phyloP scores from a whole-genome alignment of 2,329 filamentous ascomycete species.

The Thelonectria rubi region DNA sequence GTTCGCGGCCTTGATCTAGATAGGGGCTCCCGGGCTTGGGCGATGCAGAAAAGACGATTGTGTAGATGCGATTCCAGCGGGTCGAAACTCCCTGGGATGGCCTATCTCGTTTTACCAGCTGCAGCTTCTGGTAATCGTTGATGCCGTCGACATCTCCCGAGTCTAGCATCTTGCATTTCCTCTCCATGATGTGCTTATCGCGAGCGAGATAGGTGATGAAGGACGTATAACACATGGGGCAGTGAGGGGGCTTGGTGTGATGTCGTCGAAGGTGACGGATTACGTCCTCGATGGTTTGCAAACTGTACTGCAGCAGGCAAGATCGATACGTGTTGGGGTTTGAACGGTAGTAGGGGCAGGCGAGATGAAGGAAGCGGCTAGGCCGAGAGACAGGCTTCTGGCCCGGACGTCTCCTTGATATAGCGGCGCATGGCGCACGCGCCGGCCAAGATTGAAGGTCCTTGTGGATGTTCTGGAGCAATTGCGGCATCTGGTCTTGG shows the following conservation, averaged over 20 bases:
- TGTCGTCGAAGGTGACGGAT: background rate
- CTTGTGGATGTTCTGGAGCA: no score
- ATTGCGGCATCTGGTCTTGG: no score
- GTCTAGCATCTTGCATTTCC: background rate
- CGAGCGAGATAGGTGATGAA: background rate
- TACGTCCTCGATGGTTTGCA: slow-evolving; percentile 1
- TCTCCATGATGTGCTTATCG: background rate
- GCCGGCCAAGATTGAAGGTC: background rate
- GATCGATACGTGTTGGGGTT: background rate
- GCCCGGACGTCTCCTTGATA: no score
- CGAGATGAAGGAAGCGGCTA: background rate
- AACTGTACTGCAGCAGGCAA: background rate
- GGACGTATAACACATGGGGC: background rate
- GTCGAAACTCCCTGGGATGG: background rate
- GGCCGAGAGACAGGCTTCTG: no score
- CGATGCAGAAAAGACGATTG: background rate
- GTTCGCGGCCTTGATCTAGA: background rate
- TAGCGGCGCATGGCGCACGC: no score
- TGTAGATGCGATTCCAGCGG: slow-evolving; percentile 5
- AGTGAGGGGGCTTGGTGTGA: slow-evolving; percentile 1
- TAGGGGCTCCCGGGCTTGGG: background rate
- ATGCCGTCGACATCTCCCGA: background rate
- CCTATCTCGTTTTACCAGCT: background rate
- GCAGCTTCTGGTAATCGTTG: background rate
- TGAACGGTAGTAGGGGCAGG: background rate